Evolutionary conservation across 2,329 filamentous ascomycete species (phyloP).

Genomic region (Bipolaris gigantea): DNA sequence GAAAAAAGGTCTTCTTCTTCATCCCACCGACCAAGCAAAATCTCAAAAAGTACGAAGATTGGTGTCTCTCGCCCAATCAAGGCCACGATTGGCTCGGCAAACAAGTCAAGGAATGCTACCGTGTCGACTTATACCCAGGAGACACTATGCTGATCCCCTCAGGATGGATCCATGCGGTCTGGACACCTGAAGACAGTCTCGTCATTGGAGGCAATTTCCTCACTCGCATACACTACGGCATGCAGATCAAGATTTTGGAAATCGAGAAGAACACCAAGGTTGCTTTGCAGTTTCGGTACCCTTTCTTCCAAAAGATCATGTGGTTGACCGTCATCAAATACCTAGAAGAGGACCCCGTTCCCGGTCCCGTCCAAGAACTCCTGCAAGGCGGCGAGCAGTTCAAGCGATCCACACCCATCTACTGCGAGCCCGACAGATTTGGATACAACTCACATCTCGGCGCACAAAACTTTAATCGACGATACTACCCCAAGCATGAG

Average conservation of each 20-base stretch:
- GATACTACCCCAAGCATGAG: conserved; percentile 66
- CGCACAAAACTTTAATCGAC: conserved; percentile 58
- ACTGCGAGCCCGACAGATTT: conserved; percentile 60
- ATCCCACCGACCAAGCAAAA: conserved; percentile 69
- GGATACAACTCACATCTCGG: conserved; percentile 55
- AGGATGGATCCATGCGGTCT: conserved; percentile 72
- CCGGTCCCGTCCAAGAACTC: conserved; percentile 56
- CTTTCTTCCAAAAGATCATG: conserved; percentile 69
- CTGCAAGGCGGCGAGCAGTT: conserved; percentile 61
- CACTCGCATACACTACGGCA: conserved; percentile 65
- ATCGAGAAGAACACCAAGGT: conserved; percentile 70
- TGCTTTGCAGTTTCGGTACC: conserved; percentile 66
- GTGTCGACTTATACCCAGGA: conserved; percentile 66
- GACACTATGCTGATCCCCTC: conserved; percentile 73
- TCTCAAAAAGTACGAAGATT: conserved; percentile 70
- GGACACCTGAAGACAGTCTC: conserved; percentile 69
- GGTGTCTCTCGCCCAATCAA: conserved; percentile 68
- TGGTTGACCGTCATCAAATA: conserved; percentile 69
- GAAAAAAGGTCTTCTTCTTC: conserved; percentile 72
- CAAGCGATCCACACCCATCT: conserved; percentile 58
- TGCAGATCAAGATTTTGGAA: conserved; percentile 67
- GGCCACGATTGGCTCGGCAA: conserved; percentile 67
- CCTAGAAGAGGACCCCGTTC: conserved; percentile 65
- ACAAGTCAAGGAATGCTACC: conserved; percentile 67
- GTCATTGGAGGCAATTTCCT: conserved; percentile 73